phyloP scores from a whole-genome alignment of 202 grass and related monocot genomes.

The Miscanthus sacchariflorus region DNA sequence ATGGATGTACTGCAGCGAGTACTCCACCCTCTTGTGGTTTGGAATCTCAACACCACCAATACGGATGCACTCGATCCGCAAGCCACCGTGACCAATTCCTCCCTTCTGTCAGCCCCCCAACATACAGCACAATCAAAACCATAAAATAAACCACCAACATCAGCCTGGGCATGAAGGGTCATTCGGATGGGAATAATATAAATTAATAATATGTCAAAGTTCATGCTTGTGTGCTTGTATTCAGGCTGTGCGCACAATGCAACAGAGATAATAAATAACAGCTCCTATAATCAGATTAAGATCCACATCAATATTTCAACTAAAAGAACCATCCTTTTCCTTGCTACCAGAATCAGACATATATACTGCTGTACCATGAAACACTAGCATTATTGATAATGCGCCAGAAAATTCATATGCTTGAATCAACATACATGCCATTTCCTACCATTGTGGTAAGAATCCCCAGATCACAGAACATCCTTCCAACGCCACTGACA shows the following conservation, averaged over 20 bases:
- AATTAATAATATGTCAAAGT: neutral
- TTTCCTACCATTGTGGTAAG: neutral
- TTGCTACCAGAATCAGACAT: conserved; percentile 4
- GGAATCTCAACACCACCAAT: conserved; percentile 96
- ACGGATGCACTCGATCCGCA: conserved; percentile 87
- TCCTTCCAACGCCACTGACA: neutral
- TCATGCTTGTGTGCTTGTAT: neutral
- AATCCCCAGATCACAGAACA: conserved; percentile 8
- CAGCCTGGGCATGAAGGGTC: neutral
- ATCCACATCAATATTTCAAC: neutral
- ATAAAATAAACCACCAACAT: neutral
- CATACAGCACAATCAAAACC: conserved; percentile 25
- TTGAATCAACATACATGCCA: neutral
- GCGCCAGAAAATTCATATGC: neutral
- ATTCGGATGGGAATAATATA: neutral
- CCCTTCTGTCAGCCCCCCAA: conserved; percentile 47
- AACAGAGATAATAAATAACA: neutral
- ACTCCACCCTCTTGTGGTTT: conserved; percentile 90
- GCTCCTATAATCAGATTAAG: neutral
- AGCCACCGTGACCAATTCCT: conserved; percentile 48
- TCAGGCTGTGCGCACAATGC: neutral
- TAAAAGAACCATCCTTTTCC: neutral
- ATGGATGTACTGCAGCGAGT: conserved; percentile 91
- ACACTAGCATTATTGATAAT: neutral
- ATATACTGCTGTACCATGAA: neutral